These are phyloP conservation scores for Xylaria sp. DNA, from an alignment of 2,329 filamentous ascomycete species.

Conservation along the genomic window DNA sequence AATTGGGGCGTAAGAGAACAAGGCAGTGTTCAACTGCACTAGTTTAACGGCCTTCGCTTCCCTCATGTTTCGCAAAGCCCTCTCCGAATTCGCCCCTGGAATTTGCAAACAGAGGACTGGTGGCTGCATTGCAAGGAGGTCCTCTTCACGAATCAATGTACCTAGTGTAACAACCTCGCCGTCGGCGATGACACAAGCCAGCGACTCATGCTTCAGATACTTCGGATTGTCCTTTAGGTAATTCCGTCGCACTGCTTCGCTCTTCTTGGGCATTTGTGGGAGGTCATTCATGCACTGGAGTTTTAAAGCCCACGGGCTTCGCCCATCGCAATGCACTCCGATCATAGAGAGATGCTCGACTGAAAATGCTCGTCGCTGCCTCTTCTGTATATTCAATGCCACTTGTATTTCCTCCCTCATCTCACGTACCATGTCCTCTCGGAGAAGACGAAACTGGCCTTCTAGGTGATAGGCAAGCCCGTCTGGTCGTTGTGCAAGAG, in stretches of 20 bases:
- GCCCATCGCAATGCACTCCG: slow-evolving; percentile 23
- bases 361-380: slow-evolving; percentile 52
- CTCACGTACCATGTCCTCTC: slow-evolving; percentile 77
- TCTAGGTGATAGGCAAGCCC: slow-evolving; percentile 67
- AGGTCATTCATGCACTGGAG: slow-evolving; percentile 26
- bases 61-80: slow-evolving; percentile 12
- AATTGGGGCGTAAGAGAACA: slow-evolving; percentile 33
- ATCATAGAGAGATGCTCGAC: slow-evolving; percentile 11
- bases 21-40: slow-evolving; percentile 24
- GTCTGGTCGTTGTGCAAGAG: slow-evolving; percentile 51
- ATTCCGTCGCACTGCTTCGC: slow-evolving; percentile 16
- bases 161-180: slow-evolving; percentile 21
- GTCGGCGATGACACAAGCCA: slow-evolving; percentile 26
- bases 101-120: slow-evolving; percentile 32
- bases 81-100: slow-evolving; percentile 15
- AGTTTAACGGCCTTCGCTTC: slow-evolving; percentile 16
- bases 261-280: slow-evolving; percentile 22
- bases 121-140: slow-evolving; percentile 20
- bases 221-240: slow-evolving; percentile 32
- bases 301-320: slow-evolving; percentile 22
- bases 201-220: slow-evolving; percentile 30
- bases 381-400: slow-evolving; percentile 59
- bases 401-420: slow-evolving; percentile 64
- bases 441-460: slow-evolving; percentile 75
- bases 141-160: slow-evolving; percentile 60